Base-by-base conservation (phyloP, 1,284 basidiomycete species). In the Erythrobasidium hasegawianum region DNA sequence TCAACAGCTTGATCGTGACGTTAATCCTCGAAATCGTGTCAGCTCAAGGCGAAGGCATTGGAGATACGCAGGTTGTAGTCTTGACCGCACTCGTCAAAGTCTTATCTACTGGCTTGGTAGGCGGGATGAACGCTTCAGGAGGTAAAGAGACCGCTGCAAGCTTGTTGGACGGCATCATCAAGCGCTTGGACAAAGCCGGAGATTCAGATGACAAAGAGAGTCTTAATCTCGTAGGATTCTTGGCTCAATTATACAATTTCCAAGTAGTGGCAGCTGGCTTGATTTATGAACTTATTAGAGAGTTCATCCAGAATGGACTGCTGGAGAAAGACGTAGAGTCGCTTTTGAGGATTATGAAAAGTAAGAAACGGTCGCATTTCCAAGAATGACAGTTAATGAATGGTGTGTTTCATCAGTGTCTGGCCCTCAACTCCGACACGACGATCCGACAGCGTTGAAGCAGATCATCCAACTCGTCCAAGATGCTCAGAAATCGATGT, bases 191-290 rank as follows among this genome's bases (percentile, higher is more conserved):
- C 9, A 60, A 69, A 65, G 70, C 65, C 7, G 72, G 71, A 54
- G 69, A 71, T 38, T 68, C 72, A 61, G 47, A 76, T 69, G 26
- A 77, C 77, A 97, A 97, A 77, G 90, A 96, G 76, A 87, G 87
- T 69, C 85, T 88, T 16, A 98, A 98, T 76, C 79, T 99, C 29
- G 82, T 94, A 38, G 85, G 90, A 0, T 82, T 98, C 9, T 80
- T 97, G 22, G 89, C 91, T 1, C 91, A 97, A 75, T 80, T 98
- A 40, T 97, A 97, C 81, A 97, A 97, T 76, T 90, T 97, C 74
- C 89, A 91, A 77, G 89, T 97, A 24, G 83, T 97, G 52, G 91
- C 90, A 0, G 90, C 87, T 67, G 81, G 88, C 2, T 81, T 98
- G 18, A 80, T 97, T 49, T 97, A 94, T 78, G 95, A 97, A 75